Base-by-base conservation (phyloP, 805 yeast genomes). In the Starmerella floris region DNA sequence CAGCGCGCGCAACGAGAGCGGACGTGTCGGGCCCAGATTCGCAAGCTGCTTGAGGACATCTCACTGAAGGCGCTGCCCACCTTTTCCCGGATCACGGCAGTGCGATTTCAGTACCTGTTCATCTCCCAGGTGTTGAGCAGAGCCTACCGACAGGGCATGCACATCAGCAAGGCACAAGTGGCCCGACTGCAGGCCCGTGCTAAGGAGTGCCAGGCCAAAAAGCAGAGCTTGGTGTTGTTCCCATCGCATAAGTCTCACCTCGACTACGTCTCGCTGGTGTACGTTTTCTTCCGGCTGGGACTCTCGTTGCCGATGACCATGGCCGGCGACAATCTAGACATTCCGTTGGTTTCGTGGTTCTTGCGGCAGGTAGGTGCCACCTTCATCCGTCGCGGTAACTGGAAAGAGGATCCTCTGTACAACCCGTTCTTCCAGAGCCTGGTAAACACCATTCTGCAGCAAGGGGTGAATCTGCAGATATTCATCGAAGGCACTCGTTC, bases 401-500 rank as follows among this genome's bases (percentile, higher is more conserved):
- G 56, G 56, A 46, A 43, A 26, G 50, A 52, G 16, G 64, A 65
- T 61, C 56, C 72, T 62, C 58, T 70, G 57, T 61, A 65, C 60
- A 53, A 70, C 59, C 56, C 65, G 4, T 55, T 64, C 16, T 56
- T 64, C 47, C 66, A 62, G 47, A 54, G 64, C 31, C 66, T 69
- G 42, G 62, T 75, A 36, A 74, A 73, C 49, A 70, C 70, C 27
- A 49, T 72, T 8, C 63, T 75, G 23, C 44, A 62, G 20, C 63
- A 70, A 45, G 74, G 76, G 38, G 59, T 68, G 42, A 68, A 68
- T 49, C 61, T 75, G 47, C 79, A 76, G 53, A 74, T 77, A 45
- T 75, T 75, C 51, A 71, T 75, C 39, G 81, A 75, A 56, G 81
- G 81, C n/a, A 73, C 78, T 1, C 65, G 81, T 31, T 74, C 79